phyloP scores from a whole-genome alignment of 768 basidiomycete species.

The Hygrophoropsis aurantiaca region DNA sequence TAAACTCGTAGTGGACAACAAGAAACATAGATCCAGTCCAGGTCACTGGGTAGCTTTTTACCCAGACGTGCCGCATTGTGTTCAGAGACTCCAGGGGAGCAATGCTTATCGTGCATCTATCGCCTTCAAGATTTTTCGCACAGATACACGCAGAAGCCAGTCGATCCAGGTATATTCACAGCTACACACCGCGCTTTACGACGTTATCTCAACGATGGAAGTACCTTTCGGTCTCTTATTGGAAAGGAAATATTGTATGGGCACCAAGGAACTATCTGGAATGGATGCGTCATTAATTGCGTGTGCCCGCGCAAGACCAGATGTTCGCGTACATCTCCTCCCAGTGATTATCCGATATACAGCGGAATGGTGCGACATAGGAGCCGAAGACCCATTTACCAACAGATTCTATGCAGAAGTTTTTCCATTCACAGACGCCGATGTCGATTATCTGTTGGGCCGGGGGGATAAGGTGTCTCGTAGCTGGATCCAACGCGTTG shows the following conservation, averaged over 20 bases:
- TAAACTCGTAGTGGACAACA: neutral
- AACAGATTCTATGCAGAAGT: conserved; percentile 5
- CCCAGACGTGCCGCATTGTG: conserved; percentile 27
- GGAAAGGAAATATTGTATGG: conserved; percentile 25
- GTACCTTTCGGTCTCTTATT: conserved; percentile 25
- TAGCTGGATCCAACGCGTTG: neutral
- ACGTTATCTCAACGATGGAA: conserved; percentile 7
- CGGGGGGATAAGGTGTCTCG: neutral
- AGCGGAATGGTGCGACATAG: neutral
- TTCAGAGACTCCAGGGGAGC: conserved; percentile 8
- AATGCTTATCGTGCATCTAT: conserved; percentile 26
- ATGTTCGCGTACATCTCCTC: conserved; percentile 15
- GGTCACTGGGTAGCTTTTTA: conserved; percentile 30
- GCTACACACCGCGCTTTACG: neutral
- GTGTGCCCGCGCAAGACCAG: conserved; percentile 6
- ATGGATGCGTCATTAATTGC: conserved; percentile 20
- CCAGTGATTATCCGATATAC: conserved; percentile 13
- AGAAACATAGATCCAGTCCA: neutral
- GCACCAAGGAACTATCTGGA: conserved; percentile 21
- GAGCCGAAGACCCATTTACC: neutral
- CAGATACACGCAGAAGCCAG: conserved; percentile 3
- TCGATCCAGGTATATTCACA: neutral
- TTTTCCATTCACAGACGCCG: conserved; percentile 20
- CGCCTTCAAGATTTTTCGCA: conserved; percentile 31
- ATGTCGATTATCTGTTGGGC: conserved; percentile 11